A percentile compares a stretch with the other conserved stretches of the same genome.
phyloP scores from a whole-genome alignment of 192 early-diverging fungal species.

The Coemansia sp. region DNA sequence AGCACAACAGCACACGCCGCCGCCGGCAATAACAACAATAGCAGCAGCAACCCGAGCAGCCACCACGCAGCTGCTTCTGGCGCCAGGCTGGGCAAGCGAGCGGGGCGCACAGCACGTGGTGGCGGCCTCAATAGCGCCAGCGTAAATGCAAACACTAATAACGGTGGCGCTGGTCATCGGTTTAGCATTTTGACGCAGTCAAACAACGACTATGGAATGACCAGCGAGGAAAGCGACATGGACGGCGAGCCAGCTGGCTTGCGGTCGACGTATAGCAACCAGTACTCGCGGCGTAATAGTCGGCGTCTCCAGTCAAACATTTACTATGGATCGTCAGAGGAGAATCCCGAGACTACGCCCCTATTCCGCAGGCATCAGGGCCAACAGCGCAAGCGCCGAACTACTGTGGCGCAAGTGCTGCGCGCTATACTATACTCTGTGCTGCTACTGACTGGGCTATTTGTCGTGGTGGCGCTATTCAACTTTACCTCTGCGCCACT shows the following conservation, averaged over 20 bases:
- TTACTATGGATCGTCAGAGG: constrained; percentile 53
- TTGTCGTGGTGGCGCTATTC: constrained; percentile 45
- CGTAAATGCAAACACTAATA: constrained; percentile 27
- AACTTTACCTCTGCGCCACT: constrained; percentile 54
- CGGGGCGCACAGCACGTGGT: constrained; percentile 1
- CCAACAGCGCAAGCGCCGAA: constrained; percentile 40
- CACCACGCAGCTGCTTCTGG: not conserved
- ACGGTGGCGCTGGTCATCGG: constrained; percentile 30
- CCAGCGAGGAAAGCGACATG: constrained; percentile 49
- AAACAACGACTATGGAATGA: constrained; percentile 46
- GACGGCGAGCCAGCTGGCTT: constrained; percentile 48
- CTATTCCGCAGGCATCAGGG: constrained; percentile 44
- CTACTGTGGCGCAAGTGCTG: constrained; percentile 20
- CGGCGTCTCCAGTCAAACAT: constrained; percentile 40
- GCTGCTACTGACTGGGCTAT: constrained; percentile 31
- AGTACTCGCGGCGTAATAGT: constrained; percentile 51
- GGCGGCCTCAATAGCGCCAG: constrained; percentile 7
- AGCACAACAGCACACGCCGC: constrained; percentile 21
- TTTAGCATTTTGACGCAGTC: constrained; percentile 51
- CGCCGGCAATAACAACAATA: constrained; percentile 8
- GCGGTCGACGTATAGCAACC: constrained; percentile 40
- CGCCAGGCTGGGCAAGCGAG: constrained; percentile 1
- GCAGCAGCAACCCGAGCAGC: not conserved
- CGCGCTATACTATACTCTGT: constrained; percentile 22
- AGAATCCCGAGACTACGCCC: constrained; percentile 49